Conservation (phyloP, 1,284 basidiomycete species). For the Naganishia sp. region DNA sequence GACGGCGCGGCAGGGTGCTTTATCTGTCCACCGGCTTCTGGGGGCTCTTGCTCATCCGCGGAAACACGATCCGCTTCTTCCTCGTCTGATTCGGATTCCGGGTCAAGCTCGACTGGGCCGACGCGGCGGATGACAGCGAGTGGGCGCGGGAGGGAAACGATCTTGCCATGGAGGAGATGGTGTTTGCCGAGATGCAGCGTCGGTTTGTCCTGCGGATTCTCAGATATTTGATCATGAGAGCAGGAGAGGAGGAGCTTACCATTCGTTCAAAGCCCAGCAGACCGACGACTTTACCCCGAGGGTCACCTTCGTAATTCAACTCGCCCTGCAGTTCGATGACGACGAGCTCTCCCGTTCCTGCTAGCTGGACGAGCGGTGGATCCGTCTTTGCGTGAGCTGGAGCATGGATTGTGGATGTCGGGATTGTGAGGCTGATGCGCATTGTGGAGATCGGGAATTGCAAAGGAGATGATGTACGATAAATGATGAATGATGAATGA, state of each 20-base stretch:
- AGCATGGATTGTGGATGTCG: conserved; percentile 40
- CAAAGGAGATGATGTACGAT: no score
- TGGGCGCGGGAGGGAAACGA: conserved; percentile 72
- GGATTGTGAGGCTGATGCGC: conserved; percentile 52
- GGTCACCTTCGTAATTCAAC: conserved; percentile 57
- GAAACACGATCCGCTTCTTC: conserved; percentile 25
- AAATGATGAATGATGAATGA: no score
- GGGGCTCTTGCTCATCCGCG: not conserved
- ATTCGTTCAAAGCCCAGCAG: conserved; percentile 50
- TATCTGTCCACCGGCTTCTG: not conserved
- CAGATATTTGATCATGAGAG: no score
- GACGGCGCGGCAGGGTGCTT: not conserved
- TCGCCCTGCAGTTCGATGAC: conserved; percentile 55
- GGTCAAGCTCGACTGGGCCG: conserved; percentile 35
- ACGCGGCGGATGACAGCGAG: conserved; percentile 62
- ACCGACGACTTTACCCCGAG: conserved; percentile 47
- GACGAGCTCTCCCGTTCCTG: conserved; percentile 44
- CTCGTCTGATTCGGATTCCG: conserved; percentile 34
- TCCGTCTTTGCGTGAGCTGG: conserved; percentile 31
- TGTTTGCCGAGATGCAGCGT: conserved; percentile 75
- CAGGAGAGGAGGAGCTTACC: no score
- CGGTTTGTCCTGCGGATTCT: conserved; percentile 69
- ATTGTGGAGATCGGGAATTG: conserved; percentile 37
- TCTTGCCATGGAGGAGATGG: conserved; percentile 83
- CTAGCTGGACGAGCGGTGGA: conserved; percentile 46